Conservation (phyloP, 2,329 filamentous ascomycete genomes). For the Colletotrichum sp. region DNA sequence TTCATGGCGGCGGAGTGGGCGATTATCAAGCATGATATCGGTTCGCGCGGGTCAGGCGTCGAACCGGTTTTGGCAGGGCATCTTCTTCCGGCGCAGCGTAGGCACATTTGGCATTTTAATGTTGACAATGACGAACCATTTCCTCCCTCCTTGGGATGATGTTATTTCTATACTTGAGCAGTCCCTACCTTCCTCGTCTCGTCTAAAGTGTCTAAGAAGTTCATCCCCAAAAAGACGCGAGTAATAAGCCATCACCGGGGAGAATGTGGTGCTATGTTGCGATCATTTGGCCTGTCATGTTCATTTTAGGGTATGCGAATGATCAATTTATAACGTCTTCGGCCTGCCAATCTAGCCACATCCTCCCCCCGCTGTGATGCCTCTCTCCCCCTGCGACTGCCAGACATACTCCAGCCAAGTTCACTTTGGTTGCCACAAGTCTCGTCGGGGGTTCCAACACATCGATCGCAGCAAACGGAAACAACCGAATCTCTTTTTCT, state of each 20-base stretch:
- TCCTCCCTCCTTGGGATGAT: background rate
- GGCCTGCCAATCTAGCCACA: background rate
- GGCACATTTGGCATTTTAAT: background rate
- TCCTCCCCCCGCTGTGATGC: background rate
- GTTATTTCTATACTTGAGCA: background rate
- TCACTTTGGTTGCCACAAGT: background rate
- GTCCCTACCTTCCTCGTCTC: background rate
- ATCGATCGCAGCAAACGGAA: background rate
- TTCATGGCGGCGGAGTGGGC: background rate
- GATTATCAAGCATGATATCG: background rate
- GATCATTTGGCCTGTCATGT: background rate
- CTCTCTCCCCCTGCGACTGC: background rate
- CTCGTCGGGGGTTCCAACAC: background rate
- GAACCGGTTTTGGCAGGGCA: background rate
- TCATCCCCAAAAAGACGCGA: background rate
- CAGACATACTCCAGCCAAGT: background rate
- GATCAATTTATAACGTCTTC: background rate
- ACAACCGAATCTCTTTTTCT: background rate
- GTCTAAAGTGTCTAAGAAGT: background rate
- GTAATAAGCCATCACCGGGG: background rate
- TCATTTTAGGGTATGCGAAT: background rate
- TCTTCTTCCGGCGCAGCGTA: background rate
- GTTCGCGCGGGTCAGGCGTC: constrained; percentile 4
- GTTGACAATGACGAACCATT: background rate
- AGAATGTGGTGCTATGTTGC: background rate